These are phyloP conservation scores for Ogataea chonburiensis DNA, from an alignment of 805 yeast genomes.

Conservation along the genomic window DNA sequence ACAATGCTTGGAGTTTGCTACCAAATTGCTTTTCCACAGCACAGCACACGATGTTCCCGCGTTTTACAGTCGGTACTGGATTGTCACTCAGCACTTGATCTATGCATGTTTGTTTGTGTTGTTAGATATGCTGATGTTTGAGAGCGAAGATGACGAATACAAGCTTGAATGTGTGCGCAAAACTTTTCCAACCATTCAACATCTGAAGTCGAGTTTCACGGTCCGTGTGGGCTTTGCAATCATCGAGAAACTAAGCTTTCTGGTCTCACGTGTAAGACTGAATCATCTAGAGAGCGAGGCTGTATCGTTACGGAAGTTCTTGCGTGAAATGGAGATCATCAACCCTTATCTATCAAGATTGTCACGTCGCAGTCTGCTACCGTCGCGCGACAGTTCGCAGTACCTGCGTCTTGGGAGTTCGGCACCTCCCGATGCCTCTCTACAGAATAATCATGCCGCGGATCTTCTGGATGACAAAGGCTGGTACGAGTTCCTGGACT, in stretches of 20 bases:
- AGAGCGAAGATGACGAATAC: slow-evolving; percentile 22
- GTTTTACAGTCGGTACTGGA: slow-evolving; percentile 28
- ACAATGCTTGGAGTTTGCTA: slow-evolving; percentile 22
- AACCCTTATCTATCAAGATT: slow-evolving; percentile 11
- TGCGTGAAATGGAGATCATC: slow-evolving; percentile 21
- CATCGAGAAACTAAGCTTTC: slow-evolving; percentile 24
- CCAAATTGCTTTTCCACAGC: slow-evolving; percentile 21
- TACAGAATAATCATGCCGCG: slow-evolving; percentile 1
- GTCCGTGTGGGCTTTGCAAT: slow-evolving; percentile 29
- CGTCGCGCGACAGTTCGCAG: slow-evolving; percentile 16
- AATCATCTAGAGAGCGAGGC: slow-evolving; percentile 15
- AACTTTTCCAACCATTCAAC: slow-evolving; percentile 22
- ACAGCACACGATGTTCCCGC: slow-evolving; percentile 19
- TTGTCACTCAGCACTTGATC: slow-evolving; percentile 28
- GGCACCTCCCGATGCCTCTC: not conserved
- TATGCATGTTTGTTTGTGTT: slow-evolving; percentile 28
- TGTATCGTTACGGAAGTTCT: slow-evolving; percentile 20
- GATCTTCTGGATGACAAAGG: slow-evolving; percentile 28
- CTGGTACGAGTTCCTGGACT: slow-evolving; percentile 29
- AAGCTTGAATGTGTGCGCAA: slow-evolving; percentile 18
- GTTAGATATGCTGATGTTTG: slow-evolving; percentile 27
- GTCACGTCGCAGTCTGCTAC: slow-evolving; percentile 7
- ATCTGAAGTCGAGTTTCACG: slow-evolving; percentile 23
- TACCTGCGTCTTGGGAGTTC: slow-evolving; percentile 16
- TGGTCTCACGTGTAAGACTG: slow-evolving; percentile 22